A percentile compares a stretch with the other conserved stretches of the same genome.
phyloP scores from a whole-genome alignment of 192 early-diverging fungal genomes.

The Coemansia sp. region DNA sequence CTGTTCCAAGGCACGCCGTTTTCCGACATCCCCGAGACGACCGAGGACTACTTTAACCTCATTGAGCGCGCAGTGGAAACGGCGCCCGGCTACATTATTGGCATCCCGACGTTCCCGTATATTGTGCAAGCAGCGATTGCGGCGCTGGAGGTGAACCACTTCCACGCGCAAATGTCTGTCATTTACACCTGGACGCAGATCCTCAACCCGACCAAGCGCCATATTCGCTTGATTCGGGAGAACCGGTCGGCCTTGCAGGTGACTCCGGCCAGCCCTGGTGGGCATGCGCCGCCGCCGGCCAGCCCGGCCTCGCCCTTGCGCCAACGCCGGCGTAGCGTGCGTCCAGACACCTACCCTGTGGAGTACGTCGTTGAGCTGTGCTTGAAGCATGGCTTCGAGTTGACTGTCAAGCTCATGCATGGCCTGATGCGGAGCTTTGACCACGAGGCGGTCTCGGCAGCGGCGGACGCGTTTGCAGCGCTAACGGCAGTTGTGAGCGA shows the following conservation, averaged over 20 bases:
- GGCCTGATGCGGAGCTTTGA: constrained; percentile 37
- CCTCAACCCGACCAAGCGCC: constrained; percentile 43
- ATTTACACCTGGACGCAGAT: constrained; percentile 36
- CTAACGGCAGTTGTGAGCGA: constrained; percentile 36
- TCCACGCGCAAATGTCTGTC: constrained; percentile 40
- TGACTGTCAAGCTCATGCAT: constrained; percentile 25
- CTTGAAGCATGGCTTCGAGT: constrained; percentile 29
- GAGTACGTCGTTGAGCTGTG: constrained; percentile 36
- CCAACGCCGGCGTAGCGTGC: constrained; percentile 1
- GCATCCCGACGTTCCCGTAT: constrained; percentile 16
- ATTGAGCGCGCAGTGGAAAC: constrained; percentile 38
- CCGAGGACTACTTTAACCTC: constrained; percentile 49
- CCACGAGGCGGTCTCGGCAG: constrained; percentile 31
- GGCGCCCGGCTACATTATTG: constrained; percentile 26
- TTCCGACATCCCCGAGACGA: constrained; percentile 41
- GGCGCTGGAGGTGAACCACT: constrained; percentile 39
- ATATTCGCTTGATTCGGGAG: constrained; percentile 34
- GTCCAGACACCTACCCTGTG: constrained; percentile 29
- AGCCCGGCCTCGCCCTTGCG: constrained; percentile 13
- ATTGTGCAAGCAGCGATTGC: constrained; percentile 39
- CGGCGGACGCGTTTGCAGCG: constrained; percentile 30
- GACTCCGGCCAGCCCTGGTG: not conserved
- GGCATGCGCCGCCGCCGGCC: not conserved
- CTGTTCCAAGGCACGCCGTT: constrained; percentile 52
- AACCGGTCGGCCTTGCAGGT: not conserved